phyloP scores from a whole-genome alignment of 164 flowering plant genomes.

The Vitis cinerea region DNA sequence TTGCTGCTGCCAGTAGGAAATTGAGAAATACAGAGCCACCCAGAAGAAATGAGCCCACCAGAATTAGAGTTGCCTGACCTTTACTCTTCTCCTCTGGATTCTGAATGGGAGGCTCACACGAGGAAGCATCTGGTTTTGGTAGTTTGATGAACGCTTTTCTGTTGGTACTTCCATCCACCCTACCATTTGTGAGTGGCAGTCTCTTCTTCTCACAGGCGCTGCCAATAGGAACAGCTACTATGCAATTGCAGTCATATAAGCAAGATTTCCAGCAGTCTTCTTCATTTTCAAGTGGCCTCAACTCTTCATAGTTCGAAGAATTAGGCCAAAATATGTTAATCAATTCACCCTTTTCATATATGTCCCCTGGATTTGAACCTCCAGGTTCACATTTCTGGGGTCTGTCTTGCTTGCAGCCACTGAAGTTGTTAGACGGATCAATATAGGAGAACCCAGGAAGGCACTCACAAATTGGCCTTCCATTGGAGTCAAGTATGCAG shows the following conservation, averaged over 20 bases:
- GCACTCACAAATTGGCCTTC: conserved; percentile 5
- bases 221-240: not conserved
- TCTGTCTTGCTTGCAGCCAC: not conserved
- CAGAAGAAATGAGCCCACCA: conserved; percentile 2
- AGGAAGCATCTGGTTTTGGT: not conserved
- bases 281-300: not conserved
- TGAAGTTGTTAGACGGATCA: not conserved
- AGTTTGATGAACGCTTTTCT: conserved; percentile 15
- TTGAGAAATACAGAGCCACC: conserved; percentile 7
- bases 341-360: not conserved
- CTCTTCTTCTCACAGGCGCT: not conserved
- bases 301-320: not conserved
- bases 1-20: not conserved
- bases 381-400: not conserved
- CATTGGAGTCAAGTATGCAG: not conserved
- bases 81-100: not conserved
- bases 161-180: not conserved
- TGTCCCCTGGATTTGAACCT: not conserved
- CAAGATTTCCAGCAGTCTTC: not conserved
- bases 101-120: not conserved
- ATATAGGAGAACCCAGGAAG: not conserved
- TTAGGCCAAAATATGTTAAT: not conserved
- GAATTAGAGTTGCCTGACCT: not conserved
- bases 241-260: conserved; percentile 1
- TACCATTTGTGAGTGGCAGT: conserved; percentile 1